Evolutionary conservation across 805 yeast genomes (phyloP), one percentile per base, ranked within the genome.

Genomic region (Spathaspora boniae): DNA sequence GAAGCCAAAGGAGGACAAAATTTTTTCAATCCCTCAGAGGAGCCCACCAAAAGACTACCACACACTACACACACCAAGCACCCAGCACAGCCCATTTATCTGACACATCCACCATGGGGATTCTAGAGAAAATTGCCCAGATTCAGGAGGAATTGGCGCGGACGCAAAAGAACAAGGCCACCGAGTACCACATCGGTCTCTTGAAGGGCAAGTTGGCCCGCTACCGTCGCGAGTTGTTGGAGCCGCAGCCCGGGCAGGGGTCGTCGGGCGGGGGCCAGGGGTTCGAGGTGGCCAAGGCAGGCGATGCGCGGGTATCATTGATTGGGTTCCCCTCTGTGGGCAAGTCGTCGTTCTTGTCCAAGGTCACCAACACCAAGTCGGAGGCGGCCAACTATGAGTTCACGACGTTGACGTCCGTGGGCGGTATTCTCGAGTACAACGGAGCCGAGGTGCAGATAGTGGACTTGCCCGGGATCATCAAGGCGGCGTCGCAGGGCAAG

Each of bases 321-420:
- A 89, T 93, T 60, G 98, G 98, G 20, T 91, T 89, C 58, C 98
- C 98, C 12, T 89, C 97, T 1, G 98, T 93, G 16, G 98, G 98
- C 57, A 91, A 91, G 52, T 89, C 97, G 1, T 86, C 96, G 2
- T 78, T 91, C 45, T 68, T 91, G 41, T 80, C 87, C 14, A 86
- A 87, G 51, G 86, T 93, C 37, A 91, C 98, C 15, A 85, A 86
- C 51, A 91, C 98, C 2, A 86, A 86, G 58, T 84, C 96, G 1
- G 98, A 88, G 58, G 85, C 95, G 34, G 98, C 98, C 5, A 86
- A 82, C 33, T 91, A 93, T 54, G 93, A 95, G 34, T 91, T 91
- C 72, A 91, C 98, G 6, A 91, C 98, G 0, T 73, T 91, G 57
- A 91, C 98, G 0, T 87, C 96, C 0, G 97, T 91, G 15, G 97